These are phyloP conservation scores for Phytophthora aleatoria DNA, from an alignment of 352 stramenopile species.

Conservation along the genomic window DNA sequence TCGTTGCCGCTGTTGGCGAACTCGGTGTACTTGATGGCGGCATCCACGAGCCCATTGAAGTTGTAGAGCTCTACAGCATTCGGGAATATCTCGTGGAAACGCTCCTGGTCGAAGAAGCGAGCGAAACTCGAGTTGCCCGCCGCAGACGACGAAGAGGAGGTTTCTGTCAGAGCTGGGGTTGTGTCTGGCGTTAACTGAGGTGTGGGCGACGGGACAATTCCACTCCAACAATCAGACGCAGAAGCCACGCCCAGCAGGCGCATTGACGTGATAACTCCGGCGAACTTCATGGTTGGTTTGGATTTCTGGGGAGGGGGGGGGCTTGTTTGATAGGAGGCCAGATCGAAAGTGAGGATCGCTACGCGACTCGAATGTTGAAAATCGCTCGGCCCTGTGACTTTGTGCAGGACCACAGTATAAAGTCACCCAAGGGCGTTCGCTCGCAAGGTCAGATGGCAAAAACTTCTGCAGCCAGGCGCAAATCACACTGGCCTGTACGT, in stretches of 20 bases:
- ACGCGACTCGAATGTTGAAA: not conserved
- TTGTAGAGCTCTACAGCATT: slow-evolving; percentile 45
- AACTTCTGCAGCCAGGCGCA: not conserved
- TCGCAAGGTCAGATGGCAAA: too few relatives aligned
- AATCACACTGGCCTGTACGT: not conserved
- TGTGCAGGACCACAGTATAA: too few relatives aligned
- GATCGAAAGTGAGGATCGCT: slow-evolving; percentile 24
- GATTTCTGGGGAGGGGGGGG: not conserved
- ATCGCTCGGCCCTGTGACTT: not conserved
- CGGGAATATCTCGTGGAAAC: slow-evolving; percentile 43
- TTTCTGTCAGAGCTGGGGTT: slow-evolving; percentile 3
- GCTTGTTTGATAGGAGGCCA: slow-evolving; percentile 7
- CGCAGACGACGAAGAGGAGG: not conserved
- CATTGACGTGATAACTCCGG: slow-evolving; percentile 13
- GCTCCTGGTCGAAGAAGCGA: slow-evolving; percentile 42
- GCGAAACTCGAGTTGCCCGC: slow-evolving; percentile 19
- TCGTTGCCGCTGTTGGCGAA: slow-evolving; percentile 55
- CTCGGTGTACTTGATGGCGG: slow-evolving; percentile 42
- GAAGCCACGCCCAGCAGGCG: slow-evolving; percentile 21
- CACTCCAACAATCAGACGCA: slow-evolving; percentile 10
- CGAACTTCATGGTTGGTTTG: slow-evolving; percentile 25
- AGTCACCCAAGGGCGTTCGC: too few relatives aligned
- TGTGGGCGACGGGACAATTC: not conserved
- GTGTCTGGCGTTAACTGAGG: slow-evolving; percentile 15
- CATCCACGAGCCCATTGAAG: slow-evolving; percentile 44